These are phyloP conservation scores for Arthrinium puccinioides DNA, from an alignment of 2,329 filamentous ascomycete species.

Conservation along the genomic window DNA sequence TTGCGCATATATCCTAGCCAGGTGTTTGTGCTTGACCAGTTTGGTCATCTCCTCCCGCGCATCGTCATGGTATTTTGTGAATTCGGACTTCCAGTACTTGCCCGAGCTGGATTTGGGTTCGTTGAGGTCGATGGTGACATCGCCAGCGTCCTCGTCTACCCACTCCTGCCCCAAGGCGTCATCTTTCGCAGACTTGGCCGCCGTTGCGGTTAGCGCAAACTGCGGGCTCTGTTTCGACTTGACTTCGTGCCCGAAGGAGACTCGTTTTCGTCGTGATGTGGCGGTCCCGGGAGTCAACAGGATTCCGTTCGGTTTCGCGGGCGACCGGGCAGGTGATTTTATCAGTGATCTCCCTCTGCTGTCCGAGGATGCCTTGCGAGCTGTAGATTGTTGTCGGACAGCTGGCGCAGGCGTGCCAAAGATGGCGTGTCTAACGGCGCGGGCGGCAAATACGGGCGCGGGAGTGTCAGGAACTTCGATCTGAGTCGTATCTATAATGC, in stretches of 20 bases:
- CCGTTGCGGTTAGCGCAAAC: conserved; percentile 15
- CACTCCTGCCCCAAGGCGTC: conserved; percentile 36
- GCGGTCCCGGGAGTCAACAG: conserved; percentile 58
- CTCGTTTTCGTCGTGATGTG: conserved; percentile 53
- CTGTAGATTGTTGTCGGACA: conserved; percentile 3
- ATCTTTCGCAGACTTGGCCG: background rate
- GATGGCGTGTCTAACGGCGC: conserved; percentile 56
- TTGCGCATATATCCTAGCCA: conserved; percentile 71
- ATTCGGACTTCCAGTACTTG: conserved; percentile 74
- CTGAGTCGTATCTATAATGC: conserved; percentile 32
- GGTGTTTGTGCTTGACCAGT: conserved; percentile 70
- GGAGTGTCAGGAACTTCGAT: conserved; percentile 57
- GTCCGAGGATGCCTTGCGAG: conserved; percentile 16
- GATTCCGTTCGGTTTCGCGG: conserved; percentile 48
- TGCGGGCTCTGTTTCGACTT: conserved; percentile 22
- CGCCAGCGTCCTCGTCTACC: conserved; percentile 44
- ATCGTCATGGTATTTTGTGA: conserved; percentile 64
- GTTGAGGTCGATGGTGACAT: conserved; percentile 63
- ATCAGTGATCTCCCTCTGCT: conserved; percentile 3
- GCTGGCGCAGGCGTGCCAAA: conserved; percentile 48
- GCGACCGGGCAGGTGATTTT: conserved; percentile 27
- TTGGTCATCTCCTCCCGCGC: conserved; percentile 70
- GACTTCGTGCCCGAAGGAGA: conserved; percentile 56
- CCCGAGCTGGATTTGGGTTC: conserved; percentile 70
- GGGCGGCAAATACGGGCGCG: conserved; percentile 58